Conservation (phyloP, 495 filamentous ascomycete genomes). For the Penicillium coprophilum region DNA sequence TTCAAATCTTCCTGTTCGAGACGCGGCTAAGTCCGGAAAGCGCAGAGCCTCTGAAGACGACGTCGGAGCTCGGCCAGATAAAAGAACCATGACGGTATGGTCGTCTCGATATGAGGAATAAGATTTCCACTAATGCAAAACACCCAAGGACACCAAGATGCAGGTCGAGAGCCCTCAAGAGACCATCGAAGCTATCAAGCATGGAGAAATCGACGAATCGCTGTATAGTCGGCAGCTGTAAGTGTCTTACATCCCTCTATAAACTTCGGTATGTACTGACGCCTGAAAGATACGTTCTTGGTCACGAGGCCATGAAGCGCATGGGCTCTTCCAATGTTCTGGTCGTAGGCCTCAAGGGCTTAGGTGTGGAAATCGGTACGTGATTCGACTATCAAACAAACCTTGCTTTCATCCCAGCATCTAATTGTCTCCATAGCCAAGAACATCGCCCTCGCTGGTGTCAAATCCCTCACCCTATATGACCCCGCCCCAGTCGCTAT, state of each 20-base stretch:
- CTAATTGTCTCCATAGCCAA: constrained; percentile 61
- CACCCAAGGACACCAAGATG: constrained; percentile 66
- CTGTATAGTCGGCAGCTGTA: constrained; percentile 95
- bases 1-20: constrained; percentile 54
- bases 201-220: constrained; percentile 87
- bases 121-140: constrained; percentile 18
- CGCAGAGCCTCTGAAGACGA: constrained; percentile 81
- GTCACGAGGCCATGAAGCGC: constrained; percentile 99
- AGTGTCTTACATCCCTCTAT: constrained; percentile 22
- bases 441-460: constrained; percentile 96
- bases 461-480: constrained; percentile 82
- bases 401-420: not conserved
- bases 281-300: constrained; percentile 72
- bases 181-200: constrained; percentile 57
- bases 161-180: constrained; percentile 69
- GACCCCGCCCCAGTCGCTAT: constrained; percentile 79
- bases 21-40: constrained; percentile 71
- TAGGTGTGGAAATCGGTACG: constrained; percentile 90
- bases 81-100: constrained; percentile 84
- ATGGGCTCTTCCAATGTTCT: constrained; percentile 97
- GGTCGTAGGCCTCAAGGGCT: constrained; percentile 84
- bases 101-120: not conserved
- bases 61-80: constrained; percentile 63
- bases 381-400: constrained; percentile 4
- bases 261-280: constrained; percentile 11